Evolutionary conservation across 495 filamentous ascomycete species (phyloP).

Genomic region (Talaromyces wortmannii): DNA sequence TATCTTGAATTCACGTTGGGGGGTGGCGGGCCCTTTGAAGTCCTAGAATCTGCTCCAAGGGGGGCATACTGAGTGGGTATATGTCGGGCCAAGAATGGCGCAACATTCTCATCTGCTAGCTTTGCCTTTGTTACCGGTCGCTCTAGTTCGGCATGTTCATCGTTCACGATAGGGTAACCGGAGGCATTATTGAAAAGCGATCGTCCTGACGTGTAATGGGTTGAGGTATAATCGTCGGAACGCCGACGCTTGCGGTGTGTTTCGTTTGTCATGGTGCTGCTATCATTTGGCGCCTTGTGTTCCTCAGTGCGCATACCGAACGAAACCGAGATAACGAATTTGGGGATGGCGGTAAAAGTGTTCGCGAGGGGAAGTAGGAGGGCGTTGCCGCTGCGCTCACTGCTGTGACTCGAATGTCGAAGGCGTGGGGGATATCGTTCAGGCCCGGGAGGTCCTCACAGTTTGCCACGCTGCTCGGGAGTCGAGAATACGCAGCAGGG

Average conservation of each 20-base stretch:
- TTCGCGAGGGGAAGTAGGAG: no score
- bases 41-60: constrained; percentile 35
- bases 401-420: no score
- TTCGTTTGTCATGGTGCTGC: background rate
- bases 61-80: constrained; percentile 80
- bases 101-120: constrained; percentile 51
- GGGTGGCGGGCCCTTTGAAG: constrained; percentile 20
- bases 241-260: constrained; percentile 4
- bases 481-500: background rate
- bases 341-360: no score
- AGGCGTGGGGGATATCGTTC: no score
- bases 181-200: constrained; percentile 2
- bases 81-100: constrained; percentile 79
- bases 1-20: constrained; percentile 69
- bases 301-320: background rate
- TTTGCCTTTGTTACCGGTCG: constrained; percentile 23
- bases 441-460: no score
- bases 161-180: background rate
- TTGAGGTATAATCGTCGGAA: constrained; percentile 2
- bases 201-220: background rate
- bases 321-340: background rate
- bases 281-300: background rate
- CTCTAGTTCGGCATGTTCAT: constrained; percentile 2
- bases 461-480: no score
- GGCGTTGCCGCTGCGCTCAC: no score